Percentiles rank a stretch among this genome's conserved stretches.
Conservation (phyloP, 371 early-diverging fungal species). For the Haplosporangium sp. region DNA sequence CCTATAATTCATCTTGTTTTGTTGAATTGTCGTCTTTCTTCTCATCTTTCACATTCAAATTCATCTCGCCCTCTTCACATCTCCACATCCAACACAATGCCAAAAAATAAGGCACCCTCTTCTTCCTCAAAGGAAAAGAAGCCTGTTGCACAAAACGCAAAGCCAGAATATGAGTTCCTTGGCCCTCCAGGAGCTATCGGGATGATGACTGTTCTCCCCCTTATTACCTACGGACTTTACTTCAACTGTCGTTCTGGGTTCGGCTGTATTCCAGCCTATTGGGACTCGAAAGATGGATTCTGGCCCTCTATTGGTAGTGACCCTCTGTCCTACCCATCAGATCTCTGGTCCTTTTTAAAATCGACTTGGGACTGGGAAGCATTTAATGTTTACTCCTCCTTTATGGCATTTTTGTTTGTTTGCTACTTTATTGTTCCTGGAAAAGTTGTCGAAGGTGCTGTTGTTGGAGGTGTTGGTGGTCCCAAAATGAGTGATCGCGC, state of each 20-base stretch:
- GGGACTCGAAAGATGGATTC: constrained; percentile 39
- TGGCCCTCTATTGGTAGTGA: constrained; percentile 52
- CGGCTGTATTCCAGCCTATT: constrained; percentile 64
- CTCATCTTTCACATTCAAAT: background rate
- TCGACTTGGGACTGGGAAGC: constrained; percentile 60
- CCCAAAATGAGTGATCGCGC: constrained; percentile 36
- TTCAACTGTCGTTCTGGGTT: constrained; percentile 70
- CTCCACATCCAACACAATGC: constrained; percentile 4
- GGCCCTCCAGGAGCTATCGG: constrained; percentile 80
- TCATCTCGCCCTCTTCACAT: background rate
- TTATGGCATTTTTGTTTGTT: constrained; percentile 76
- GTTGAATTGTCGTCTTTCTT: no score
- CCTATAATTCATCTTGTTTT: background rate
- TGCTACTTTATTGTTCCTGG: constrained; percentile 80
- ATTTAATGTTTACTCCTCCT: constrained; percentile 67
- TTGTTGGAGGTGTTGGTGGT: constrained; percentile 62
- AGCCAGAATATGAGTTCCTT: constrained; percentile 76
- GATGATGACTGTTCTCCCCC: constrained; percentile 70
- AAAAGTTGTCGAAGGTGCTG: constrained; percentile 77
- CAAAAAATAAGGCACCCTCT: constrained; percentile 1
- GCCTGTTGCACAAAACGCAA: constrained; percentile 32
- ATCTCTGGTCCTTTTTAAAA: constrained; percentile 38
- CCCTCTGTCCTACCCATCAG: constrained; percentile 28
- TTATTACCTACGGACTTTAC: constrained; percentile 72
- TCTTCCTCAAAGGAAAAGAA: background rate